Evolutionary conservation across 2,329 filamentous ascomycete genomes (phyloP).

Genomic region (Colletotrichum incanum): DNA sequence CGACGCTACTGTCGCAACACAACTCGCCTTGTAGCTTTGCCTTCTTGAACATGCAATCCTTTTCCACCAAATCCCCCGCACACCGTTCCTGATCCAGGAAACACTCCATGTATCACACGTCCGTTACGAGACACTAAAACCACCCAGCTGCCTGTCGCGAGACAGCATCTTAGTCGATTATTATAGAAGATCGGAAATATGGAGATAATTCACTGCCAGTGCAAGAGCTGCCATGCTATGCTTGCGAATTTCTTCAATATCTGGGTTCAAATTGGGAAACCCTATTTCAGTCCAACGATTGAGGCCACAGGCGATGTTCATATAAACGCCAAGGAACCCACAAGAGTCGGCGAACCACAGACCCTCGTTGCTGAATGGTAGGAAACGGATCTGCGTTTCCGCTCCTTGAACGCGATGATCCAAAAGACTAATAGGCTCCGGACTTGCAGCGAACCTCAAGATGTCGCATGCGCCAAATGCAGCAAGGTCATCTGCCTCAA

Average conservation of each 20-base stretch:
- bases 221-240: conserved; percentile 51
- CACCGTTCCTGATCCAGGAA: not conserved
- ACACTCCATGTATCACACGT: not conserved
- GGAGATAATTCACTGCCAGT: conserved; percentile 55
- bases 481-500: conserved; percentile 52
- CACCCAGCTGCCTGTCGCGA: not conserved
- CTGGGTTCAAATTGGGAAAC: conserved; percentile 59
- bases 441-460: conserved; percentile 54
- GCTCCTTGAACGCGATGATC: not conserved
- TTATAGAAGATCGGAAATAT: conserved; percentile 46
- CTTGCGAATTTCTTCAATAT: conserved; percentile 55
- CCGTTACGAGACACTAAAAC: not conserved
- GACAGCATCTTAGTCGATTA: not conserved
- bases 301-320: conserved; percentile 46
- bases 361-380: conserved; percentile 57
- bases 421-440: not conserved
- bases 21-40: not conserved
- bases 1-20: not conserved
- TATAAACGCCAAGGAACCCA: conserved; percentile 46
- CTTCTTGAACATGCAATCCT: not conserved
- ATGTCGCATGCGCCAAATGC: conserved; percentile 54
- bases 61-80: not conserved
- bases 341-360: conserved; percentile 51
- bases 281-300: conserved; percentile 57
- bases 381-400: not conserved